Percentiles rank a stretch among this genome's conserved stretches.
Conservation (phyloP, 2,329 filamentous ascomycete species). For the Fusarium longipes region DNA sequence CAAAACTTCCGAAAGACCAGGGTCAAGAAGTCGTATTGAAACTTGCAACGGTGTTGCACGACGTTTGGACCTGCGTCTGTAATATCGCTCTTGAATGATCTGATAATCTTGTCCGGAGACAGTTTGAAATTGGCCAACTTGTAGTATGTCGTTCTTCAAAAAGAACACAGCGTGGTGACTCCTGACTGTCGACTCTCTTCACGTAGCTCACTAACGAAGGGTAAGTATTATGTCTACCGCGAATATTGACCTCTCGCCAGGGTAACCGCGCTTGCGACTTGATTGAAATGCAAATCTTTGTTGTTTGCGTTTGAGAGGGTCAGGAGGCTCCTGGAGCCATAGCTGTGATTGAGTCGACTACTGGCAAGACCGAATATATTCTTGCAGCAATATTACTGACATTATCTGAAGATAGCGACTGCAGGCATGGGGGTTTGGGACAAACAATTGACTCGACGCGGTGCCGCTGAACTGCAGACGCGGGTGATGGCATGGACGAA, state of each 20-base stretch:
- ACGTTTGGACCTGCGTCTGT: slow-evolving; percentile 37
- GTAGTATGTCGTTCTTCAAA: background rate
- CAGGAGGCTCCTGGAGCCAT: background rate
- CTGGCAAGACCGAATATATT: background rate
- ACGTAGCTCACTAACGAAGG: background rate
- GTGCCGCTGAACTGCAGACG: slow-evolving; percentile 20
- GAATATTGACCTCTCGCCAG: background rate
- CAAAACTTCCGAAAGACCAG: slow-evolving; percentile 28
- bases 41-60: slow-evolving; percentile 31
- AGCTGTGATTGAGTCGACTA: background rate
- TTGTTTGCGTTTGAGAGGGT: background rate
- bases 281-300: background rate
- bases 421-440: background rate
- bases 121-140: slow-evolving; percentile 27
- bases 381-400: background rate
- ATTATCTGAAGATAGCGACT: background rate
- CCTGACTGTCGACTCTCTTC: background rate
- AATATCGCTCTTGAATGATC: slow-evolving; percentile 24
- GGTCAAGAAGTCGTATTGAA: slow-evolving; percentile 20
- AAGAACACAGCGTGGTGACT: background rate
- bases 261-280: slow-evolving; percentile 4
- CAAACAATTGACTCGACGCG: background rate
- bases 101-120: slow-evolving; percentile 14
- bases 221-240: background rate
- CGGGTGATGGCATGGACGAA: slow-evolving; percentile 40